Evolutionary conservation across 2,329 filamentous ascomycete species (phyloP), one percentile per base, ranked within the genome.

Genomic region (Penicillium rolfsii): DNA sequence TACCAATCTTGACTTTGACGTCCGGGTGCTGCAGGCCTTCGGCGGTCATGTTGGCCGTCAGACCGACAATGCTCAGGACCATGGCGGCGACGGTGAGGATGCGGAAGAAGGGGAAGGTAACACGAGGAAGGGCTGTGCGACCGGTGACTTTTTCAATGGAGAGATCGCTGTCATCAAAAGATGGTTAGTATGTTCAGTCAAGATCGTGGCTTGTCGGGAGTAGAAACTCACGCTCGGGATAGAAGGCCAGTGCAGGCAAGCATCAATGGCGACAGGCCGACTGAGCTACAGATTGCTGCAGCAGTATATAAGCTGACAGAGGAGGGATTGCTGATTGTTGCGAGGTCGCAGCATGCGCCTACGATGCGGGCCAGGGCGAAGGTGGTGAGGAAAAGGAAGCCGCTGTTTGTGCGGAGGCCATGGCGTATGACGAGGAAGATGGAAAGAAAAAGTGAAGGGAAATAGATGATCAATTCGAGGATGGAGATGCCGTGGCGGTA

Each of bases 371-470:
- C 72, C 5, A 85, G 62, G 33, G 80, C 81, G 69, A 88, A 83
- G 35, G 85, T 66, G 49, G 83, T 67, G 6, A 87, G 76, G 69
- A 82, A 85, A 12, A 83, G 66, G 81, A 84, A 87, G 45, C 84
- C 85, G 0, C 79, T 75, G 58, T 74, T 80, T 46, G 76, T 76
- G 4, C 72, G 66, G 48, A 78, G 71, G 33, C 78, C 78, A 68
- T 80, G 78, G 19, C 71, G 74, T 38, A 59, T 62, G 61, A 72
- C 74, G 41, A 79, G 62, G 57, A 69, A 70, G 7, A 64, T 33
- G 1, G 76, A 66, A 2, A 73, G 46, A 28, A 74, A 63, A 24
- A 76, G 48, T 12, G 73, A 67, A 4, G 78, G 78, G 19, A 73
- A 57, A 61, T 75, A 80, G 64, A 77, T 63, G 43, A 77, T 66